Conservation (phyloP, 306 rosid genomes). For the Gastrolobium villosum region DNA sequence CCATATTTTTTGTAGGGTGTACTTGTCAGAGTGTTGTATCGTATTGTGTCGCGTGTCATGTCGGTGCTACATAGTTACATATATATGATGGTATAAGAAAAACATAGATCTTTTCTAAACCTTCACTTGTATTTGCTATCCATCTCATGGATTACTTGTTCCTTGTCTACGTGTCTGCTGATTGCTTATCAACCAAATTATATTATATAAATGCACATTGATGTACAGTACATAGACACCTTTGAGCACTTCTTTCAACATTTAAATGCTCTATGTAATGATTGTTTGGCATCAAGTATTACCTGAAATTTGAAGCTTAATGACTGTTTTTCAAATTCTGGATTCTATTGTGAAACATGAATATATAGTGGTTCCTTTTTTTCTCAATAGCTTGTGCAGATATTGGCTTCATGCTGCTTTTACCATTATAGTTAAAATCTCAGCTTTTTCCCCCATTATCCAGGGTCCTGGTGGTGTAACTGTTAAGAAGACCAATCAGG, state of each 20-base stretch:
- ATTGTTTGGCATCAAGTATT: not conserved
- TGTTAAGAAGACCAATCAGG: conserved; percentile 73
- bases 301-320: not conserved
- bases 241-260: not conserved
- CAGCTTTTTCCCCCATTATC: conserved; percentile 29
- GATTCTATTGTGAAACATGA: conserved; percentile 8
- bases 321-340: not conserved
- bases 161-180: not conserved
- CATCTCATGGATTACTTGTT: not conserved
- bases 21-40: too few relatives aligned
- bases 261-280: not conserved
- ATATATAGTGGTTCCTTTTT: not conserved
- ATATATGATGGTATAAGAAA: not conserved
- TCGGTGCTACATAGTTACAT: not conserved
- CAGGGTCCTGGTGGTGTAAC: conserved; percentile 97
- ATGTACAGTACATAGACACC: not conserved
- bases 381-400: not conserved
- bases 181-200: not conserved
- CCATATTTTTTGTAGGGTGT: too few relatives aligned
- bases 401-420: not conserved
- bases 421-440: not conserved
- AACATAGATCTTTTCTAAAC: not conserved
- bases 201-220: not conserved
- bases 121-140: not conserved
- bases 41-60: too few relatives aligned